Evolutionary conservation across 805 yeast species (phyloP).

Genomic region (Kuraishia hungarica): DNA sequence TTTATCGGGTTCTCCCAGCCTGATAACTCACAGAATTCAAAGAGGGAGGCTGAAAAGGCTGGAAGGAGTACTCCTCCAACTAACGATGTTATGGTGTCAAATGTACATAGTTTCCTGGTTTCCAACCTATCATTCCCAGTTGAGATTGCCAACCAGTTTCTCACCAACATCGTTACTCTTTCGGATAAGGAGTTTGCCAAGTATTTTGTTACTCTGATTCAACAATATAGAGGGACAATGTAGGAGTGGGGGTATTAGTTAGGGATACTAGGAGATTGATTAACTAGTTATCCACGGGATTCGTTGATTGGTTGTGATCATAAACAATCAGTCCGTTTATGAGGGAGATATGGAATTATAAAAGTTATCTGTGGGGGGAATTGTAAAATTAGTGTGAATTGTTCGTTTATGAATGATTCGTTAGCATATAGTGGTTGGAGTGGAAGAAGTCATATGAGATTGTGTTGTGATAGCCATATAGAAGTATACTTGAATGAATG

Average conservation of each 20-base stretch:
- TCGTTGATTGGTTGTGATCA: too few species aligned
- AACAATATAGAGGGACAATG: conserved; percentile 11
- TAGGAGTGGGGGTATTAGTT: neutral
- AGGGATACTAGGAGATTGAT: too few species aligned
- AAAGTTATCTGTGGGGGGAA: neutral
- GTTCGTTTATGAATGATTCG: too few species aligned
- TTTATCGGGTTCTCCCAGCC: conserved; percentile 24
- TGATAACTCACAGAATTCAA: conserved; percentile 10
- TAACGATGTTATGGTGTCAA: conserved; percentile 21
- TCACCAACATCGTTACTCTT: conserved; percentile 44
- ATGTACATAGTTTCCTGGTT: conserved; percentile 27
- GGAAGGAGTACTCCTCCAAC: conserved; percentile 8
- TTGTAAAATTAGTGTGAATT: neutral
- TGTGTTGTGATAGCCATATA: too few species aligned
- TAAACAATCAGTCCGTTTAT: too few species aligned
- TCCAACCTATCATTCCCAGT: conserved; percentile 56
- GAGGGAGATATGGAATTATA: too few species aligned
- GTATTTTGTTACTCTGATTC: conserved; percentile 42
- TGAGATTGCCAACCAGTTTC: conserved; percentile 51
- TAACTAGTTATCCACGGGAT: too few species aligned
- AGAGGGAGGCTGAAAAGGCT: conserved; percentile 3
- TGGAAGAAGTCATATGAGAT: too few species aligned
- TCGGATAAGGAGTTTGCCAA: conserved; percentile 63
- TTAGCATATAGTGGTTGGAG: too few species aligned
- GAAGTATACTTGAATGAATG: too few species aligned